These are phyloP conservation scores for Thermoascus crustaceus DNA, from an alignment of 2,329 filamentous ascomycete species.

Conservation along the genomic window DNA sequence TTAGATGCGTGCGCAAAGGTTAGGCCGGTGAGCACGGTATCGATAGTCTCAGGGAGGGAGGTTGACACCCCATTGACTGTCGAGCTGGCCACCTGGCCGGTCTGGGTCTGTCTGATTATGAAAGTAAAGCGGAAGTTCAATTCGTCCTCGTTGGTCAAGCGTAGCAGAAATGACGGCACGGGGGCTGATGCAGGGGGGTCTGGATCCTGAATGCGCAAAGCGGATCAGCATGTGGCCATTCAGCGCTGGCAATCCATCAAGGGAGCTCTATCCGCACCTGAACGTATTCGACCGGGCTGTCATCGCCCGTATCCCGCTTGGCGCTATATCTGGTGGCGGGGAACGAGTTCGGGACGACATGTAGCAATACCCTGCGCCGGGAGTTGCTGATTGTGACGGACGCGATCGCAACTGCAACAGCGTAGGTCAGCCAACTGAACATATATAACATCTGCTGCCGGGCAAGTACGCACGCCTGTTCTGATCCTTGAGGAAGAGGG, in stretches of 20 bases:
- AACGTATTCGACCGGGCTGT: slow-evolving; percentile 74
- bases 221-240: not conserved
- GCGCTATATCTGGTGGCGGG: slow-evolving; percentile 72
- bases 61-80: slow-evolving; percentile 44
- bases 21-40: slow-evolving; percentile 77
- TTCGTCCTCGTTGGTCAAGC: slow-evolving; percentile 84
- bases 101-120: slow-evolving; percentile 54
- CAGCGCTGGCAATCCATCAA: slow-evolving; percentile 2
- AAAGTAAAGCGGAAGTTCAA: slow-evolving; percentile 91
- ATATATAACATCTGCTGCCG: too few species aligned
- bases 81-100: slow-evolving; percentile 43
- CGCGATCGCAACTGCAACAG: slow-evolving; percentile 67
- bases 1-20: slow-evolving; percentile 90
- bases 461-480: slow-evolving; percentile 72
- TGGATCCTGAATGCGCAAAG: slow-evolving; percentile 56
- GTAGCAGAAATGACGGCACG: slow-evolving; percentile 68
- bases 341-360: slow-evolving; percentile 75
- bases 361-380: slow-evolving; percentile 66
- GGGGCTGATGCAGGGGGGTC: slow-evolving; percentile 47
- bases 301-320: slow-evolving; percentile 64
- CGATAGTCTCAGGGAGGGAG: slow-evolving; percentile 43
- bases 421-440: too few species aligned
- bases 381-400: slow-evolving; percentile 74
- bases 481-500: slow-evolving; percentile 83
- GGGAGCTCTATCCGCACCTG: slow-evolving; percentile 53